Conservation (phyloP, 2,329 filamentous ascomycete species). For the Xylariaceae sp. region DNA sequence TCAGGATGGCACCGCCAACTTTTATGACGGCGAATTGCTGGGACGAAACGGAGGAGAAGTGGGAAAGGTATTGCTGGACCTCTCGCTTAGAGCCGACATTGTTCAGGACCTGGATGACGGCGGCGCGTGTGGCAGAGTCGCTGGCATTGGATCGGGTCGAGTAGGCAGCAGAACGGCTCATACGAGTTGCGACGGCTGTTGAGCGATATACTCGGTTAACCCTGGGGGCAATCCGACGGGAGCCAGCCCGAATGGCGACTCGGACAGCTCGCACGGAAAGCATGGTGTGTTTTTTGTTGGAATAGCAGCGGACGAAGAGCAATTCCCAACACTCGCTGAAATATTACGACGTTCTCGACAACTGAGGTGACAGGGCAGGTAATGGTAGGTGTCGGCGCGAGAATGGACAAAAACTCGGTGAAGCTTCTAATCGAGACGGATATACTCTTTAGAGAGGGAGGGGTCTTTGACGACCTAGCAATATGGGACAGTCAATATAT, state of each 20-base stretch:
- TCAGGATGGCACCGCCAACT: conserved; percentile 93
- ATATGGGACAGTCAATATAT: conserved; percentile 12
- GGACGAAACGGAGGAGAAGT: conserved; percentile 93
- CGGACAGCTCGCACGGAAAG: conserved; percentile 26
- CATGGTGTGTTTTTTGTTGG: conserved; percentile 17
- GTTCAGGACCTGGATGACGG: conserved; percentile 85
- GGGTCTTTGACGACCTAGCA: conserved; percentile 8
- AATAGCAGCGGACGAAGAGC: neutral
- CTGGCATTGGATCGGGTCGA: conserved; percentile 29
- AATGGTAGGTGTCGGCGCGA: no score
- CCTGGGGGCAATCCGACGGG: conserved; percentile 26
- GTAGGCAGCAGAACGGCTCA: conserved; percentile 29
- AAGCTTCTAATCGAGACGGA: conserved; percentile 9
- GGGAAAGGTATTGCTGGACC: conserved; percentile 94
- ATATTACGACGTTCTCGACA: no score
- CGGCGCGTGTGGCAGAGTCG: conserved; percentile 66
- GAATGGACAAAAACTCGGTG: conserved; percentile 9
- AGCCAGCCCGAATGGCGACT: conserved; percentile 28
- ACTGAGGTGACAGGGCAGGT: no score
- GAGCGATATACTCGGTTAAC: conserved; percentile 9
- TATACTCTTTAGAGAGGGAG: conserved; percentile 3
- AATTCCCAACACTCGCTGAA: no score
- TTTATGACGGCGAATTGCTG: conserved; percentile 99
- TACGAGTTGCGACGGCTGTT: conserved; percentile 21
- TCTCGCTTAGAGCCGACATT: conserved; percentile 96